Percentiles rank a stretch among this genome's conserved stretches.
phyloP scores from a whole-genome alignment of 1,284 basidiomycete species.

The Chalciporus sp. region DNA sequence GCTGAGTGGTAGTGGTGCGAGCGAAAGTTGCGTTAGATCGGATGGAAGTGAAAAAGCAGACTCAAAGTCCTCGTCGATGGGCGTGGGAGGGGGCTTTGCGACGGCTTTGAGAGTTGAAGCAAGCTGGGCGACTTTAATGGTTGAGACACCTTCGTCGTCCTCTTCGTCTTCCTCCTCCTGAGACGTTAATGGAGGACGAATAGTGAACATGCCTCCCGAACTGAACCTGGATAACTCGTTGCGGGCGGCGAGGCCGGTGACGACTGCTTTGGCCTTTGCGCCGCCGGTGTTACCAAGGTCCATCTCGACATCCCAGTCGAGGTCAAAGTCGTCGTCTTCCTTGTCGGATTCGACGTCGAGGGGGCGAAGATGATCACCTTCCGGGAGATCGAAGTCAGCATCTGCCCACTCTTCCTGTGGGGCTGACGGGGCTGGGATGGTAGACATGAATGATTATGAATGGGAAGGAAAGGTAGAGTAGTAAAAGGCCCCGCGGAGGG shows the following conservation, averaged over 20 bases:
- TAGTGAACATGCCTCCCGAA: constrained; percentile 50
- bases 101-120: constrained; percentile 38
- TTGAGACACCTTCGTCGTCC: constrained; percentile 79
- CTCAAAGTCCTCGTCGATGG: constrained; percentile 72
- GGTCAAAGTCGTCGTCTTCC: constrained; percentile 56
- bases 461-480: constrained; percentile 18
- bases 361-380: constrained; percentile 65
- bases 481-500: constrained; percentile 23
- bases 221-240: constrained; percentile 30
- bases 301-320: constrained; percentile 81
- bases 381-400: constrained; percentile 80
- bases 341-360: constrained; percentile 59
- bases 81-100: constrained; percentile 35
- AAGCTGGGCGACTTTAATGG: constrained; percentile 69
- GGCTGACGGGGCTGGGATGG: constrained; percentile 60
- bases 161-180: constrained; percentile 59
- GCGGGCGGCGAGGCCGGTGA: constrained; percentile 39
- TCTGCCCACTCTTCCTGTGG: constrained; percentile 79
- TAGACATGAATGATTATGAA: constrained; percentile 47
- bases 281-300: constrained; percentile 60
- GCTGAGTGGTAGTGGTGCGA: constrained; percentile 68
- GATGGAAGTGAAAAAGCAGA: constrained; percentile 75
- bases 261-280: constrained; percentile 46
- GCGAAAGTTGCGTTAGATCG: constrained; percentile 75
- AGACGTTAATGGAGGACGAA: constrained; percentile 59